Percentiles rank a stretch among this genome's conserved stretches.
phyloP scores from a whole-genome alignment of 2,329 filamentous ascomycete genomes.

The Stagonosporopsis vannaccii region DNA sequence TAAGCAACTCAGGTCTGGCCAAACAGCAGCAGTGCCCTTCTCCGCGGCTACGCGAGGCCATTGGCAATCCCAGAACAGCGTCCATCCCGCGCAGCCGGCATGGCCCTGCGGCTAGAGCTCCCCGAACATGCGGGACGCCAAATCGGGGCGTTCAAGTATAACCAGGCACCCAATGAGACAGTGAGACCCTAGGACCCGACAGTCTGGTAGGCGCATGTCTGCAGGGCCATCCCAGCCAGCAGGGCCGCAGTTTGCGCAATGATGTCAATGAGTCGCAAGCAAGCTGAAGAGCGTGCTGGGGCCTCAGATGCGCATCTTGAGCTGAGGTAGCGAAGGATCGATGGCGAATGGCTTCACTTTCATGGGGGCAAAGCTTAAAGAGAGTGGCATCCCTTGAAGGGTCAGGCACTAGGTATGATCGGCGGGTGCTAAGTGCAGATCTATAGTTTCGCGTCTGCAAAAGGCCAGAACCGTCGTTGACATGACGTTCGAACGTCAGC shows the following conservation, averaged over 20 bases:
- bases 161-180: conserved; percentile 11
- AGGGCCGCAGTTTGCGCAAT: conserved; percentile 11
- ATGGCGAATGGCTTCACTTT: conserved; percentile 26
- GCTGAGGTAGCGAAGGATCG: conserved; percentile 14
- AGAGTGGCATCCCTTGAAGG: conserved; percentile 1
- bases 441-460: conserved; percentile 18
- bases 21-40: background rate
- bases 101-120: conserved; percentile 17
- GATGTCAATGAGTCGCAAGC: conserved; percentile 9
- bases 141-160: conserved; percentile 3
- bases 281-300: conserved; percentile 15
- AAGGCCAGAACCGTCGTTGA: conserved; percentile 23
- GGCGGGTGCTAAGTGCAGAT: conserved; percentile 28
- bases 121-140: conserved; percentile 20
- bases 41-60: background rate
- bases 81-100: conserved; percentile 19
- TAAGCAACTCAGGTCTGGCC: background rate
- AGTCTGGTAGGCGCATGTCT: conserved; percentile 2
- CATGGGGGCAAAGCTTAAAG: conserved; percentile 15
- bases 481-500: conserved; percentile 26
- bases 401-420: conserved; percentile 18
- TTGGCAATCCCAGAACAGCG: conserved; percentile 12
- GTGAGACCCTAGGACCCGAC: background rate
- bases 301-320: background rate
- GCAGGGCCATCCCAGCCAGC: conserved; percentile 5